Conservation (phyloP, 305 asterid genomes). For the Withania somnifera region DNA sequence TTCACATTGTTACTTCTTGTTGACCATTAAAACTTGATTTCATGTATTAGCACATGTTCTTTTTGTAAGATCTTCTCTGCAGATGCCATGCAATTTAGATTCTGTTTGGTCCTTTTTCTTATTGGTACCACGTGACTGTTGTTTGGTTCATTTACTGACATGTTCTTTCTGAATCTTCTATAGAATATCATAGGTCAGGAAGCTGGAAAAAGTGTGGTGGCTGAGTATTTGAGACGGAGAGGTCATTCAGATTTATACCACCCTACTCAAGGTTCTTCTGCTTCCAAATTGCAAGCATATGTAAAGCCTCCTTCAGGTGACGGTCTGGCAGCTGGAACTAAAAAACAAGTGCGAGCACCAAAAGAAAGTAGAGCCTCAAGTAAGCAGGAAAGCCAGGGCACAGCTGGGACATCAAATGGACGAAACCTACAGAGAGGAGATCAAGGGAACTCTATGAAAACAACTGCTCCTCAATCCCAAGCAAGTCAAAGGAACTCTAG, state of each 20-base stretch:
- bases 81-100: not conserved
- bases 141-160: not conserved
- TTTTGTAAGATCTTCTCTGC: not conserved
- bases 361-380: slow-evolving; percentile 36
- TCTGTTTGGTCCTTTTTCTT: not conserved
- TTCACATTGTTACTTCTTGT: not conserved
- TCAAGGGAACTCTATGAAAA: slow-evolving; percentile 15
- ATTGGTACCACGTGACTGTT: slow-evolving; percentile 1
- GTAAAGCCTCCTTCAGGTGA: slow-evolving; percentile 65
- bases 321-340: slow-evolving; percentile 22
- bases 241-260: slow-evolving; percentile 38
- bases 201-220: slow-evolving; percentile 53
- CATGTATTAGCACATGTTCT: not conserved
- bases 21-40: not conserved
- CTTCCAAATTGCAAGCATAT: slow-evolving; percentile 58
- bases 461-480: slow-evolving; percentile 2
- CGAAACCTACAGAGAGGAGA: slow-evolving; percentile 18
- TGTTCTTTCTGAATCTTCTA: not conserved
- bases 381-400: slow-evolving; percentile 26
- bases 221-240: slow-evolving; percentile 70
- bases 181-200: slow-evolving; percentile 91
- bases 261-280: slow-evolving; percentile 17
- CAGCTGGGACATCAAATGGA: slow-evolving; percentile 25
- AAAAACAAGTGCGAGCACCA: slow-evolving; percentile 45
- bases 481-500: slow-evolving; percentile 36